phyloP scores from a whole-genome alignment of 148 eudicot species.

The Rhododendron henanense region DNA sequence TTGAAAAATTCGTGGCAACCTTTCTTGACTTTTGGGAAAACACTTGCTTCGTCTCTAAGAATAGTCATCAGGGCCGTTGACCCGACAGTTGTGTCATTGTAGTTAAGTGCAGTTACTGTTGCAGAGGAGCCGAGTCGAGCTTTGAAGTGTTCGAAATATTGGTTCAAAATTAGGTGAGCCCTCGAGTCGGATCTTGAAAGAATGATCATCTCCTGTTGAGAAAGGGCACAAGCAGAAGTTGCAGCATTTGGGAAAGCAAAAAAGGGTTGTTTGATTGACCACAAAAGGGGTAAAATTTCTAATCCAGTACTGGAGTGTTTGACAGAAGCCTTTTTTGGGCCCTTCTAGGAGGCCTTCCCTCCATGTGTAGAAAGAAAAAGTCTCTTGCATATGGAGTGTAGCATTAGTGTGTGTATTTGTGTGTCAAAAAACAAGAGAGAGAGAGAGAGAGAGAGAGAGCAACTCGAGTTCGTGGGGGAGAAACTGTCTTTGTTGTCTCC shows the following conservation, averaged over 20 bases:
- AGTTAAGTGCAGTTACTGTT: neutral
- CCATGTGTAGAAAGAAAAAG: neutral
- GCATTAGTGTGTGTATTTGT: neutral
- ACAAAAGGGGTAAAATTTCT: neutral
- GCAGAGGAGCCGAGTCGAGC: neutral
- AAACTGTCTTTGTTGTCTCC: slow-evolving; percentile 17
- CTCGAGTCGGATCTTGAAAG: neutral
- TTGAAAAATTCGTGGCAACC: neutral
- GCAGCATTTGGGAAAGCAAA: neutral
- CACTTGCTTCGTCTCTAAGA: neutral
- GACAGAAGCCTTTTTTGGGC: neutral
- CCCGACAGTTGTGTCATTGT: neutral
- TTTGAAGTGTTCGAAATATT: neutral
- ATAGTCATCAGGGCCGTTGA: neutral
- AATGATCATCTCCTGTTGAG: neutral
- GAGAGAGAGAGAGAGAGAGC: slow-evolving; percentile 8
- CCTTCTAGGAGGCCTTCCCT: slow-evolving; percentile 1
- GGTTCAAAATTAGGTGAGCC: neutral
- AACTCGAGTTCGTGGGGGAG: slow-evolving; percentile 16
- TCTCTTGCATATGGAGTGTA: neutral
- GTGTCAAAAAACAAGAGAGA: neutral
- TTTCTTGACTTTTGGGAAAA: neutral
- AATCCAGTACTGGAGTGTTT: neutral
- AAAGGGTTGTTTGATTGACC: neutral
- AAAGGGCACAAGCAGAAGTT: neutral